phyloP scores from a whole-genome alignment of 2,329 filamentous ascomycete genomes.

The Monosporascus sp. region DNA sequence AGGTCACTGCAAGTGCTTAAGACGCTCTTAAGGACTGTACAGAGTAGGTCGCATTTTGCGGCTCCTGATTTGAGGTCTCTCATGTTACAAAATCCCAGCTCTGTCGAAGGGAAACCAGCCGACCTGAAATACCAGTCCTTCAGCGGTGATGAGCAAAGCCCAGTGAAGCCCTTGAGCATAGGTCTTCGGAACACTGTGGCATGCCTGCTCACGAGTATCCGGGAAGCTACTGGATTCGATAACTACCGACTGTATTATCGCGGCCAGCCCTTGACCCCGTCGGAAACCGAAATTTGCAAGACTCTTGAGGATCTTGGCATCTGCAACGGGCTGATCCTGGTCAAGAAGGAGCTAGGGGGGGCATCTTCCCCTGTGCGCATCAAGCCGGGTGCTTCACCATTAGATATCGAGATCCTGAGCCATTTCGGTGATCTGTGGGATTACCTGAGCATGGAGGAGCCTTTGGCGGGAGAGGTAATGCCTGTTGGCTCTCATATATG shows the following conservation, averaged over 20 bases:
- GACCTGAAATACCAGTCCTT: constrained; percentile 72
- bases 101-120: constrained; percentile 57
- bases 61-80: constrained; percentile 51
- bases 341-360: constrained; percentile 52
- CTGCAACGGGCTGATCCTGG: constrained; percentile 58
- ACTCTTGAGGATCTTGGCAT: constrained; percentile 66
- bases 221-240: constrained; percentile 66
- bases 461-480: constrained; percentile 58
- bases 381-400: constrained; percentile 47
- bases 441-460: constrained; percentile 69
- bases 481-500: no score
- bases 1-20: constrained; percentile 64
- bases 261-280: constrained; percentile 59
- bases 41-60: constrained; percentile 54
- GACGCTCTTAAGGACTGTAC: constrained; percentile 61
- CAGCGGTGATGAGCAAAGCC: constrained; percentile 52
- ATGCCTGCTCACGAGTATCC: constrained; percentile 62
- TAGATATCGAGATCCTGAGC: constrained; percentile 74
- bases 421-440: constrained; percentile 82
- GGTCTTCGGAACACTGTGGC: constrained; percentile 66
- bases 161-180: constrained; percentile 57
- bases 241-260: constrained; percentile 69
- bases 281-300: constrained; percentile 50
- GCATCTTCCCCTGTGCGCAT: constrained; percentile 37
- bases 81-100: constrained; percentile 44